These are phyloP conservation scores for Botryotinia globosa DNA, from an alignment of 2,329 filamentous ascomycete species.

Conservation along the genomic window DNA sequence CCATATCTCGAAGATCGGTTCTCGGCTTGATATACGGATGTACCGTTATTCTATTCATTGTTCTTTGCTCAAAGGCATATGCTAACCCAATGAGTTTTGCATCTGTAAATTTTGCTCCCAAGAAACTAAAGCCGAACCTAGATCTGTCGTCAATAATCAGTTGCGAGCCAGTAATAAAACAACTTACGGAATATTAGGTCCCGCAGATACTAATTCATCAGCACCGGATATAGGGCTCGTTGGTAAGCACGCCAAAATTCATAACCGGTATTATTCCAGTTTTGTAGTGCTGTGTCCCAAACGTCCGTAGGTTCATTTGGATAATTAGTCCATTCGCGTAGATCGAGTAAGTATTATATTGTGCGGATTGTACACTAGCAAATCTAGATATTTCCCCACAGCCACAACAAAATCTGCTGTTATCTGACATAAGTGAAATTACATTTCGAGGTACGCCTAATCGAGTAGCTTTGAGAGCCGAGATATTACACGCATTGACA, in stretches of 20 bases:
- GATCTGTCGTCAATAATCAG: not conserved
- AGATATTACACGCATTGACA: constrained; percentile 44
- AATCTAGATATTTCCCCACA: not conserved
- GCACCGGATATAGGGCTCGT: not conserved
- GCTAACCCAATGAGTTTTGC: constrained; percentile 13
- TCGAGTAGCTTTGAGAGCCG: constrained; percentile 36
- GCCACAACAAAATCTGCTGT: not conserved
- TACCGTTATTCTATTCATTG: not conserved
- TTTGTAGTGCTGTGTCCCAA: not conserved
- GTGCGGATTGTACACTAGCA: not conserved
- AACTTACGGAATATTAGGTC: constrained; percentile 14
- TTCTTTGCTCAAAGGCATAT: not conserved
- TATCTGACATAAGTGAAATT: constrained; percentile 42
- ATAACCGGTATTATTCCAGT: not conserved
- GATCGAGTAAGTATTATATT: not conserved
- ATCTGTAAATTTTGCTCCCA: not conserved
- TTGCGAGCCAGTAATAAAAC: not conserved
- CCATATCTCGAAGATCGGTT: not conserved
- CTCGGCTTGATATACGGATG: not conserved
- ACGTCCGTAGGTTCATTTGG: not conserved
- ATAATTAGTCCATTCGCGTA: not conserved
- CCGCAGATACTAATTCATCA: not conserved
- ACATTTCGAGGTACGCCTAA: constrained; percentile 48
- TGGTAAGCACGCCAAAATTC: not conserved
- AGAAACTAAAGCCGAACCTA: constrained; percentile 1